Evolutionary conservation across 768 basidiomycete genomes (phyloP).

Genomic region (Leucocoprinus leucothites): DNA sequence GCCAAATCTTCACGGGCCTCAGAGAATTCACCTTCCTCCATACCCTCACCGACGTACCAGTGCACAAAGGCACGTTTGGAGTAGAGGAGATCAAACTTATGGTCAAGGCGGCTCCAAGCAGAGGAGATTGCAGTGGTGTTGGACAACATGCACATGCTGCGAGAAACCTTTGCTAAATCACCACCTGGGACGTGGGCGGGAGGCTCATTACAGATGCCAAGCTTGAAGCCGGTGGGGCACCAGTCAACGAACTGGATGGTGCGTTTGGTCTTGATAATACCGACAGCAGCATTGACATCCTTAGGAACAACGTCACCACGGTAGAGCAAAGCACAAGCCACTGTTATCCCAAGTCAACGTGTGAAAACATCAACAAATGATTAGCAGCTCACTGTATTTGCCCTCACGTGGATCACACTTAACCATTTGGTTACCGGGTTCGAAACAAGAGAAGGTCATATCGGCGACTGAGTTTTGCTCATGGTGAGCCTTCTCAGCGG

Average conservation of each 20-base stretch:
- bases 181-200: conserved; percentile 90
- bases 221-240: conserved; percentile 98
- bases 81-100: conserved; percentile 98
- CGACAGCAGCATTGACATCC: conserved; percentile 91
- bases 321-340: conserved; percentile 91
- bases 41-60: conserved; percentile 98
- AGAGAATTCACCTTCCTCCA: conserved; percentile 99
- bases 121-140: conserved; percentile 92
- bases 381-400: conserved; percentile 81
- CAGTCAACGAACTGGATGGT: conserved; percentile 99
- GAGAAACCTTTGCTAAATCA: conserved; percentile 90
- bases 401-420: conserved; percentile 95
- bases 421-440: conserved; percentile 94
- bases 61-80: conserved; percentile 91
- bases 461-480: conserved; percentile 97
- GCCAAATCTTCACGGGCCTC: conserved; percentile 98
- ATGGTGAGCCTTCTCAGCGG: conserved; percentile 92
- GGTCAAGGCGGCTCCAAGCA: conserved; percentile 91
- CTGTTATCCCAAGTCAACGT: conserved; percentile 32
- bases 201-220: conserved; percentile 97
- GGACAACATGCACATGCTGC: conserved; percentile 97
- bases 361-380: background rate
- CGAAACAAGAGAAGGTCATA: conserved; percentile 99
- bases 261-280: conserved; percentile 94
- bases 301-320: conserved; percentile 97